phyloP scores from a whole-genome alignment of 1,284 basidiomycete species.

The Fomitiporia mediterranea region DNA sequence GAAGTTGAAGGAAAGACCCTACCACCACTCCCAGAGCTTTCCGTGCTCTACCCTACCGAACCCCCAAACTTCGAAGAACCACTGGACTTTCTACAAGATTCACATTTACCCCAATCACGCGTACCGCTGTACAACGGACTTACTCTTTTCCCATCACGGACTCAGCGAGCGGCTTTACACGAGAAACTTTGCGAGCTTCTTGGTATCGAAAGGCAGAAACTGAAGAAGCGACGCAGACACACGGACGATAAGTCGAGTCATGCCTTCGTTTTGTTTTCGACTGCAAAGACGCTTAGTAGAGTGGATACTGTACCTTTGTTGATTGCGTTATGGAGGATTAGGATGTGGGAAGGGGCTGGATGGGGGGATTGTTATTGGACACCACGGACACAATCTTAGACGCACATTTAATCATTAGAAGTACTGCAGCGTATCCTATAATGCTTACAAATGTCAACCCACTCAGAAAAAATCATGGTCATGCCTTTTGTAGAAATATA shows the following conservation, averaged over 20 bases:
- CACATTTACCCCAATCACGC: slow-evolving; percentile 36
- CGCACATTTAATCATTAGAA: neutral
- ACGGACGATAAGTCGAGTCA: slow-evolving; percentile 48
- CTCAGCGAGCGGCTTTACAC: slow-evolving; percentile 56
- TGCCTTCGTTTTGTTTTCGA: slow-evolving; percentile 61
- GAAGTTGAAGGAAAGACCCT: neutral
- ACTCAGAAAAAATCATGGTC: too few species aligned
- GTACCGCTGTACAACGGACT: slow-evolving; percentile 65
- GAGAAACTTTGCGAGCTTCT: slow-evolving; percentile 45
- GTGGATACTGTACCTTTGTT: slow-evolving; percentile 59
- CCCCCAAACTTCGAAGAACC: slow-evolving; percentile 7
- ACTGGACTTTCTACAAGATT: slow-evolving; percentile 6
- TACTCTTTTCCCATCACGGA: slow-evolving; percentile 52
- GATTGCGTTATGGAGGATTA: slow-evolving; percentile 68
- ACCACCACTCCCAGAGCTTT: slow-evolving; percentile 2
- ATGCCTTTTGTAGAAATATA: too few species aligned
- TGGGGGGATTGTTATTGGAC: slow-evolving; percentile 26
- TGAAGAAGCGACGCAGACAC: neutral
- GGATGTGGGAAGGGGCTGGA: slow-evolving; percentile 61
- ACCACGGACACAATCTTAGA: neutral
- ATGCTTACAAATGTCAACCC: too few species aligned
- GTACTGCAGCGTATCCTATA: too few species aligned
- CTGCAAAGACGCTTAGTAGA: slow-evolving; percentile 40
- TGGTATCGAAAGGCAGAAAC: slow-evolving; percentile 35
- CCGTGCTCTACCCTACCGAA: neutral